Evolutionary conservation across 106 monocot genomes (phyloP).

Genomic region (Platanthera zijinensis): DNA sequence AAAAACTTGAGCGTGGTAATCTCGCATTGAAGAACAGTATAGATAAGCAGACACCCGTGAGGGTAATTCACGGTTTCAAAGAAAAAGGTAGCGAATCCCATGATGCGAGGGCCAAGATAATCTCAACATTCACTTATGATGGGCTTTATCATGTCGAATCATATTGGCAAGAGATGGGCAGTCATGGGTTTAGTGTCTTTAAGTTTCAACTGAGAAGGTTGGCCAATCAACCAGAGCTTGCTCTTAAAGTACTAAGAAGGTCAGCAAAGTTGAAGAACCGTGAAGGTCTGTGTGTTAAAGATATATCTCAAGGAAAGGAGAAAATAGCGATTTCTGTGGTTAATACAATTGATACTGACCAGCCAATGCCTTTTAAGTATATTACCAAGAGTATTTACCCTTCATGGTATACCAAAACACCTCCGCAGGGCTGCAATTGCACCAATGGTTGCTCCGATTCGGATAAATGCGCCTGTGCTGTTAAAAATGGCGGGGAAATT

Average conservation of each 20-base stretch:
- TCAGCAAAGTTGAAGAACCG: constrained; percentile 34
- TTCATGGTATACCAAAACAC: constrained; percentile 23
- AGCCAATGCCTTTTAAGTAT: constrained; percentile 52
- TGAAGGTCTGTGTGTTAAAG: constrained; percentile 53
- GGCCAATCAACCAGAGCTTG: constrained; percentile 81
- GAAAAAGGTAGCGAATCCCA: constrained; percentile 24
- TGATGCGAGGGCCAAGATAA: constrained; percentile 37
- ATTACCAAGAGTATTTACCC: constrained; percentile 64
- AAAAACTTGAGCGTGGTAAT: constrained; percentile 85
- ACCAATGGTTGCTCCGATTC: constrained; percentile 57
- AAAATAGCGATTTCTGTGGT: constrained; percentile 62
- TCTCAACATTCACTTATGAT: constrained; percentile 74
- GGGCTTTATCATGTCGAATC: constrained; percentile 74
- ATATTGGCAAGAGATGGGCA: constrained; percentile 43
- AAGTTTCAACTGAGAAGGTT: constrained; percentile 68
- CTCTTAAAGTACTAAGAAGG: constrained; percentile 43
- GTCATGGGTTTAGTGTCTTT: constrained; percentile 40
- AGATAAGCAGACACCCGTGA: constrained; percentile 52
- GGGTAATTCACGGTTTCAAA: constrained; percentile 77
- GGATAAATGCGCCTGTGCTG: constrained; percentile 62
- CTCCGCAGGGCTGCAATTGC: constrained; percentile 65
- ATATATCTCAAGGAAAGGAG: constrained; percentile 83
- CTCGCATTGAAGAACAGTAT: constrained; percentile 78
- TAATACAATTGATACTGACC: constrained; percentile 60
- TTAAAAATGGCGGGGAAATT: constrained; percentile 86